Percentiles rank a stretch among this genome's conserved stretches.
phyloP scores from a whole-genome alignment of 2,329 filamentous ascomycete genomes.

The Ophiognomonia clavigignenti-juglandacearum region DNA sequence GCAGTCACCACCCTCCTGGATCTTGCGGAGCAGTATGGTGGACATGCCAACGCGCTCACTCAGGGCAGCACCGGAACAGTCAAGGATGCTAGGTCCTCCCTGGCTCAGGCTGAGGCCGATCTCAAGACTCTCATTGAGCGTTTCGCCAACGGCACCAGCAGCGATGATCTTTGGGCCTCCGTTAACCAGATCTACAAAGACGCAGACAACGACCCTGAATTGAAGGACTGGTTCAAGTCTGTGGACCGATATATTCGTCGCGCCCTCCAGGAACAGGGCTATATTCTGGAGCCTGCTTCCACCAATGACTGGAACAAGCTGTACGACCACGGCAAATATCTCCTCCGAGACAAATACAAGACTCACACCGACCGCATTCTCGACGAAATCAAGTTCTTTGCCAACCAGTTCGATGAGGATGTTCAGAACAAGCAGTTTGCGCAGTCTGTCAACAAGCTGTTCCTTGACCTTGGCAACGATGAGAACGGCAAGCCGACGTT shows the following conservation, averaged over 20 bases:
- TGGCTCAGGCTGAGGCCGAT: conserved; percentile 72
- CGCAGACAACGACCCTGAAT: conserved; percentile 79
- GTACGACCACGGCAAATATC: conserved; percentile 78
- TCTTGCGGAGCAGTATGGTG: conserved; percentile 79
- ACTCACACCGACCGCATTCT: conserved; percentile 79
- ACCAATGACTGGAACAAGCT: conserved; percentile 78
- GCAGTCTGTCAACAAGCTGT: conserved; percentile 73
- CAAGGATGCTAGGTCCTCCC: conserved; percentile 64
- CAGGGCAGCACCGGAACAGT: conserved; percentile 63
- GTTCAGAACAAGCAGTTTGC: conserved; percentile 79
- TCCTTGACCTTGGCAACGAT: conserved; percentile 82
- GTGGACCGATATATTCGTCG: conserved; percentile 74
- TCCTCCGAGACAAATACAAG: conserved; percentile 85
- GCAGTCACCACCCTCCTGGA: conserved; percentile 84
- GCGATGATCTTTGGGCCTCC: conserved; percentile 77
- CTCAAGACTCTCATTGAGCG: conserved; percentile 86
- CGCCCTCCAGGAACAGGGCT: conserved; percentile 84
- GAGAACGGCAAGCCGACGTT: conserved; percentile 78
- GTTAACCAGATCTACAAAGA: conserved; percentile 83
- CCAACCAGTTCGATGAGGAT: conserved; percentile 84
- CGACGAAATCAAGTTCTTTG: conserved; percentile 87
- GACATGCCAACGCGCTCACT: conserved; percentile 63
- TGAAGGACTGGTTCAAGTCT: conserved; percentile 83
- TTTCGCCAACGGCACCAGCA: conserved; percentile 91
- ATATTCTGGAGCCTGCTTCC: conserved; percentile 76